These are phyloP conservation scores for Somion occarium DNA, from an alignment of 1,284 basidiomycete genomes.

Conservation along the genomic window DNA sequence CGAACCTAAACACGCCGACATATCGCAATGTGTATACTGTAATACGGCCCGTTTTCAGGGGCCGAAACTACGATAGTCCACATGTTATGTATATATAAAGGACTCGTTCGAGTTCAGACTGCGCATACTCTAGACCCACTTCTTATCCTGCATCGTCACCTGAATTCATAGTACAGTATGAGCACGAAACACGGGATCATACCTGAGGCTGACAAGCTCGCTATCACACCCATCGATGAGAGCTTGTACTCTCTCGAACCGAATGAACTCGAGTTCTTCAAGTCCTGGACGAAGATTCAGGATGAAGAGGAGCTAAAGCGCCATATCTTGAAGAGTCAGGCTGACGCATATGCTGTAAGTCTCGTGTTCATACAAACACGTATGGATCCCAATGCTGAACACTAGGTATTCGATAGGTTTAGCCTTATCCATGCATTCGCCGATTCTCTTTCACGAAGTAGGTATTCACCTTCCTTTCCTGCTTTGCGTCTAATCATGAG, in stretches of 20 bases:
- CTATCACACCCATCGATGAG: conserved; percentile 13
- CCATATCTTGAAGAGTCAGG: conserved; percentile 42
- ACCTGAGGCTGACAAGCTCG: neutral
- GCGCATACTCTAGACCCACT: no score
- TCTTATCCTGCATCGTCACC: no score
- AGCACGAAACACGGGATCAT: no score
- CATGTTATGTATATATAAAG: no score
- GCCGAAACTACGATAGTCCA: no score
- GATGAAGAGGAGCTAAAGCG: conserved; percentile 35
- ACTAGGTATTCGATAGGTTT: conserved; percentile 30
- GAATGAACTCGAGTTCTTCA: conserved; percentile 34
- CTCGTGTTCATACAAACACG: neutral
- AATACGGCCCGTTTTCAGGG: no score
- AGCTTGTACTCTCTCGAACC: conserved; percentile 18
- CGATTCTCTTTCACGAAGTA: conserved; percentile 38
- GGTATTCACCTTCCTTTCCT: conserved; percentile 27
- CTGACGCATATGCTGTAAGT: conserved; percentile 38
- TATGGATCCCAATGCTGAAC: neutral
- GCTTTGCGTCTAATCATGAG: conserved; percentile 17
- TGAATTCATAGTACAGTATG: no score
- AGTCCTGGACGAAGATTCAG: conserved; percentile 35
- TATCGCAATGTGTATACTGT: no score
- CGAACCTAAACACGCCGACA: no score
- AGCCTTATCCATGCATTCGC: conserved; percentile 38
- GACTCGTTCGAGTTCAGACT: no score